Percentiles rank a stretch among this genome's conserved stretches.
Conservation (phyloP, 1,139 yeast species). For the Tardiomyces depauwii region DNA sequence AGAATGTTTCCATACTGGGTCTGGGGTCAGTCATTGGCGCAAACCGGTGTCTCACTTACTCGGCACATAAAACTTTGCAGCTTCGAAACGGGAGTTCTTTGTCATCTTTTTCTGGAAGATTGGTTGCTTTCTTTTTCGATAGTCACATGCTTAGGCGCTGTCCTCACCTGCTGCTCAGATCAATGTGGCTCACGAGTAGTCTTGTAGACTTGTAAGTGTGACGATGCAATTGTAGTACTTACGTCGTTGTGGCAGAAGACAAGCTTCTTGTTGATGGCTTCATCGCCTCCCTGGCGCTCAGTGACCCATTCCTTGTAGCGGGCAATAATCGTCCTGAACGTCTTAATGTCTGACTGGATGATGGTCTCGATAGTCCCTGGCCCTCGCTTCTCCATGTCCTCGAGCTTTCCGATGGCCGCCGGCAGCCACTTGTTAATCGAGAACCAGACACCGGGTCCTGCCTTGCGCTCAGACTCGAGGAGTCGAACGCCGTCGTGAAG, state of each 20-base stretch:
- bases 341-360: slow-evolving; percentile 8
- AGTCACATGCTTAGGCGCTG: no score
- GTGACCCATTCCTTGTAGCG: slow-evolving; percentile 56
- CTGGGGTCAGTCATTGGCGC: not conserved
- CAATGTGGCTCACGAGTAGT: no score
- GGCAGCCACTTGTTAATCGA: slow-evolving; percentile 62
- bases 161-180: no score
- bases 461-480: slow-evolving; percentile 36
- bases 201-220: no score
- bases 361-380: slow-evolving; percentile 9
- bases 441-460: slow-evolving; percentile 61
- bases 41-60: no score
- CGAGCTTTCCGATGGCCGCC: slow-evolving; percentile 10
- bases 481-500: slow-evolving; percentile 74
- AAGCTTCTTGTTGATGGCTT: slow-evolving; percentile 35
- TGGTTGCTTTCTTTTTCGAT: no score
- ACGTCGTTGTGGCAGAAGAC: slow-evolving; percentile 83
- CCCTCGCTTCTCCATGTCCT: slow-evolving; percentile 11
- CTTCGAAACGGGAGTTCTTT: no score
- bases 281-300: slow-evolving; percentile 35
- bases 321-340: slow-evolving; percentile 37
- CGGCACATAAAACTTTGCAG: no score
- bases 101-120: no score
- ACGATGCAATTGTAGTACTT: not conserved
- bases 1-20: slow-evolving; percentile 88